Percentiles rank a stretch among this genome's conserved stretches.
These are phyloP conservation scores for Colletotrichum sp. DNA, from an alignment of 2,329 filamentous ascomycete genomes.

Conservation along the genomic window DNA sequence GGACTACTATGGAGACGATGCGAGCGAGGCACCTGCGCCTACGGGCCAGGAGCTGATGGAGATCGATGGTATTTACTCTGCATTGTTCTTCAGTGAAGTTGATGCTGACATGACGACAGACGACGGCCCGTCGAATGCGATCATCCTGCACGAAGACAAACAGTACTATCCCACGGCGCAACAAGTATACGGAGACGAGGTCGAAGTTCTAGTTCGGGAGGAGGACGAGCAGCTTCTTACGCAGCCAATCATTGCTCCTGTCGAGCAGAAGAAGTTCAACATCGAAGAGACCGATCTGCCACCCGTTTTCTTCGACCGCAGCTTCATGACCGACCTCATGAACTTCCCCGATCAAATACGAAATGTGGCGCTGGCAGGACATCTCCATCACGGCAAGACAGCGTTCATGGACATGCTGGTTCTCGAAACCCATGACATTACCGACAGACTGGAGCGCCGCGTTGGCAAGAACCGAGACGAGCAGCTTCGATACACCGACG, in stretches of 20 bases:
- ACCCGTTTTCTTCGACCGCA: slow-evolving; percentile 83
- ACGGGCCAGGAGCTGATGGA: slow-evolving; percentile 91
- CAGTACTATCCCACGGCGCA: slow-evolving; percentile 99
- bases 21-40: slow-evolving; percentile 65
- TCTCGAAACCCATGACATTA: slow-evolving; percentile 89
- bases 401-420: slow-evolving; percentile 99
- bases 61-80: slow-evolving; percentile 69
- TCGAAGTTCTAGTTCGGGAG: slow-evolving; percentile 95
- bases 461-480: slow-evolving; percentile 84
- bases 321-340: slow-evolving; percentile 95
- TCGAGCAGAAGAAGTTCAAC: slow-evolving; percentile 95
- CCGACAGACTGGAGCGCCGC: slow-evolving; percentile 78
- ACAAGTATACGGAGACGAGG: slow-evolving; percentile 92
- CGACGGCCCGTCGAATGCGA: slow-evolving; percentile 89
- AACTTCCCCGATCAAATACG: slow-evolving; percentile 94
- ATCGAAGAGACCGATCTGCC: slow-evolving; percentile 92
- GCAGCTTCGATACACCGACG: slow-evolving; percentile 93
- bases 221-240: slow-evolving; percentile 94
- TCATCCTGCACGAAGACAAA: slow-evolving; percentile 98
- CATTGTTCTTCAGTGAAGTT: not conserved
- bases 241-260: slow-evolving; percentile 90
- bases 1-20: slow-evolving; percentile 80
- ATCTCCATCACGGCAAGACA: slow-evolving; percentile 97
- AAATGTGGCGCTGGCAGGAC: slow-evolving; percentile 90
- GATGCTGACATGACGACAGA: slow-evolving; percentile 8